A percentile compares a stretch with the other conserved stretches of the same genome.
These are phyloP conservation scores for Drosera spatulata DNA, from an alignment of 179 eudicot genomes.

Conservation along the genomic window DNA sequence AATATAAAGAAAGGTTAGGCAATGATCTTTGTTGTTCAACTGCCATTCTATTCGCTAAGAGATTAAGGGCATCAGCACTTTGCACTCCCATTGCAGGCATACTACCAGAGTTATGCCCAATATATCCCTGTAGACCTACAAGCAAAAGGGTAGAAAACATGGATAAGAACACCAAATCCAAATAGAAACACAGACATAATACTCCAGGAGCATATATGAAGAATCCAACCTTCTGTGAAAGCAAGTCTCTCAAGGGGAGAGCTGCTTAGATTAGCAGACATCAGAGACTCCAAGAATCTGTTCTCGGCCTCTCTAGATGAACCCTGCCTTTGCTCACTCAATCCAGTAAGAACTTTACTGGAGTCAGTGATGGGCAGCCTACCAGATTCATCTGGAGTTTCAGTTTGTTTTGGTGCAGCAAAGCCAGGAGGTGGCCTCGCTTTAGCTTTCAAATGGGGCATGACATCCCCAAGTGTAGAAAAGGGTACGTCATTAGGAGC, in stretches of 20 bases:
- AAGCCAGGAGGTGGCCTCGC: slow-evolving; percentile 92
- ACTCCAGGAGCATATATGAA: neutral
- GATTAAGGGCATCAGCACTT: slow-evolving; percentile 49
- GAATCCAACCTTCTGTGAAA: slow-evolving; percentile 48
- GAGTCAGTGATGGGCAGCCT: slow-evolving; percentile 30
- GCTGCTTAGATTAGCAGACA: slow-evolving; percentile 46
- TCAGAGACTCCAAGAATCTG: slow-evolving; percentile 81
- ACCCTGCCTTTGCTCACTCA: slow-evolving; percentile 44
- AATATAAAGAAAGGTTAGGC: slow-evolving; percentile 40
- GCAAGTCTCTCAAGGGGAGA: slow-evolving; percentile 53
- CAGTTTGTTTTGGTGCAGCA: slow-evolving; percentile 52
- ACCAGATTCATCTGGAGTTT: slow-evolving; percentile 33
- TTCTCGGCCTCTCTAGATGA: slow-evolving; percentile 66
- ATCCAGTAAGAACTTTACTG: slow-evolving; percentile 35
- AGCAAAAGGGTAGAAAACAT: slow-evolving; percentile 2
- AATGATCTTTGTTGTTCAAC: slow-evolving; percentile 65
- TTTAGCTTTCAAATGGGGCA: slow-evolving; percentile 92
- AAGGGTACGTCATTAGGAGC: slow-evolving; percentile 66
- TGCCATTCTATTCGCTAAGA: slow-evolving; percentile 49
- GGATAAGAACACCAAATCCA: neutral
- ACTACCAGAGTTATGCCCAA: slow-evolving; percentile 32
- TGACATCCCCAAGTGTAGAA: slow-evolving; percentile 73
- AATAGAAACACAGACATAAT: neutral
- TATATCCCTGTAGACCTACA: slow-evolving; percentile 69
- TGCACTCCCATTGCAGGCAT: slow-evolving; percentile 43